A percentile compares a stretch with the other conserved stretches of the same genome.
These are phyloP conservation scores for Dioszegia crocea DNA, from an alignment of 768 basidiomycete genomes.

Conservation along the genomic window DNA sequence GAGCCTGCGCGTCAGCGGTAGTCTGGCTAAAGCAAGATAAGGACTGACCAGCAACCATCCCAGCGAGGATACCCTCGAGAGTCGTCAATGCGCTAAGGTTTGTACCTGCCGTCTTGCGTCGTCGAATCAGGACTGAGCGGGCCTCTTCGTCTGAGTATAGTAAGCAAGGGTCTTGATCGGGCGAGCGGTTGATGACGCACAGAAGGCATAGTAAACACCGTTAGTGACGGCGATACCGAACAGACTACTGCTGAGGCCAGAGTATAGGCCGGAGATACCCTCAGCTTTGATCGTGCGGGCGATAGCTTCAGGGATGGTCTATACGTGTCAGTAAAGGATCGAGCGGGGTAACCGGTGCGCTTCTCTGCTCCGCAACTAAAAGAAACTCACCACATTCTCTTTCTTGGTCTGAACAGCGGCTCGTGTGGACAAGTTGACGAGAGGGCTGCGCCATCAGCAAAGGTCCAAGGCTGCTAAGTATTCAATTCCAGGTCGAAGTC, in stretches of 20 bases:
- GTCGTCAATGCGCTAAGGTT: conserved; percentile 60
- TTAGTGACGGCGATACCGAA: conserved; percentile 91
- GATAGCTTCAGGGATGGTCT: conserved; percentile 66
- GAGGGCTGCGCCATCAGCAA: conserved; percentile 58
- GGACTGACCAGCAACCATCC: conserved; percentile 70
- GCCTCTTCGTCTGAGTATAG: conserved; percentile 48
- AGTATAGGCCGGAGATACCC: conserved; percentile 78
- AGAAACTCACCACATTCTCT: conserved; percentile 61
- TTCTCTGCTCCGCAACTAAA: neutral
- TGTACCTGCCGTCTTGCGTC: conserved; percentile 22
- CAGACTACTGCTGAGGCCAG: conserved; percentile 76
- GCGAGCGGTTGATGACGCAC: conserved; percentile 22
- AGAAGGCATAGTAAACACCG: conserved; percentile 70
- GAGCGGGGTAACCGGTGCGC: no score
- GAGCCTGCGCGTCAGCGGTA: conserved; percentile 57
- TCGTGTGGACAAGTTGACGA: conserved; percentile 86
- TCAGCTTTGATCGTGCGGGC: conserved; percentile 76
- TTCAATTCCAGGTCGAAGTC: neutral
- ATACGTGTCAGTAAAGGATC: no score
- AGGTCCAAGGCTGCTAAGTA: neutral
- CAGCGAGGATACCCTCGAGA: conserved; percentile 81
- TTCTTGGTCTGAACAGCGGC: conserved; percentile 85
- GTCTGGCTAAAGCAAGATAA: neutral
- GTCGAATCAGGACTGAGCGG: conserved; percentile 43
- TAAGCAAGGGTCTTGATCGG: neutral